Evolutionary conservation across 495 filamentous ascomycete species (phyloP), one percentile per base, ranked within the genome.

Genomic region (Echria macrotheca): DNA sequence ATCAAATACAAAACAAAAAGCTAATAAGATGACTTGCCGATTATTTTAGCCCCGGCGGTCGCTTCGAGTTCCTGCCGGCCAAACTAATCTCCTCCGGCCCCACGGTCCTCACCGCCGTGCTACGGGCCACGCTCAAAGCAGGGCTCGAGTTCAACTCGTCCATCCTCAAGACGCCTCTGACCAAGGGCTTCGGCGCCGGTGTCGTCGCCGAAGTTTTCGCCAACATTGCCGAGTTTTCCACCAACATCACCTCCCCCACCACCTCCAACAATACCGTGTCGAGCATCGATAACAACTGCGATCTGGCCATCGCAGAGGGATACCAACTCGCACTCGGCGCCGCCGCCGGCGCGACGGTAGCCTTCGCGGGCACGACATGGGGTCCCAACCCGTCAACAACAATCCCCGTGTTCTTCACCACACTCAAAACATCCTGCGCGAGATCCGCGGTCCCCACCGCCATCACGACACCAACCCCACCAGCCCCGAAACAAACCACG

Each of bases 61-160:
- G 67, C n/a, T 79, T 75, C 54, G 75, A 80, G 50, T 79, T 82
- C 46, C 69, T 82, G 11, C 77, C 78, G 4, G 71, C 80, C 10
- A 72, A 64, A 2, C 60, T 79, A 11, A 52, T 64, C 47, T 67
- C 60, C 23, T 62, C 64, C 14, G 65, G 64, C 3, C 67, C 66
- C 8, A 53, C 72, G 4, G n/a, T n/a, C n/a, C 60, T 76, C 12
- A 68, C 62, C 4, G 78, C 71, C 0, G 44, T 72, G 9, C 60
- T 82, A 1, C 71, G 67, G 12, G 48, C 78, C 22, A 68, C 70
- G 21, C 48, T 72, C 11, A 63, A 70, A 33, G 67, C 68, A 17
- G 77, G 77, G 2, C 52, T 79, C 33, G 55, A 67, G 29, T 12
- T 75, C 18, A 44, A 43, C 6, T 58, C 59, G 6, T 39, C 36